phyloP scores from a whole-genome alignment of 2,329 filamentous ascomycete species.

The Fusarium sp. region DNA sequence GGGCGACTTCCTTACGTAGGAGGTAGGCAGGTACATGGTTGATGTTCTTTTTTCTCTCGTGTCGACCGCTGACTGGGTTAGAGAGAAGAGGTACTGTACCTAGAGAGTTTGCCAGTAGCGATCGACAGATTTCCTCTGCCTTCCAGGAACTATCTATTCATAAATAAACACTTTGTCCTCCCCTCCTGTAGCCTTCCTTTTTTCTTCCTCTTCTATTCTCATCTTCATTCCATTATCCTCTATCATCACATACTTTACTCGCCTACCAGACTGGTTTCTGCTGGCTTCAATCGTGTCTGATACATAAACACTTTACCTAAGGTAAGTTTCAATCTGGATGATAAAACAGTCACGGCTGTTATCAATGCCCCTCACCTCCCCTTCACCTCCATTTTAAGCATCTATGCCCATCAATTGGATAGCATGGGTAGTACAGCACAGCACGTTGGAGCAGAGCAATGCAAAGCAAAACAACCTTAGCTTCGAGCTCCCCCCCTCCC shows the following conservation, averaged over 20 bases:
- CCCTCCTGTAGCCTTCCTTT: conserved; percentile 15
- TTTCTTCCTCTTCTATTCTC: conserved; percentile 10
- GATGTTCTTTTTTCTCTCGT: conserved; percentile 26
- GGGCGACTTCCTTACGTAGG: conserved; percentile 21
- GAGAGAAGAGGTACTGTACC: not conserved
- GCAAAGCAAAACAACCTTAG: not conserved
- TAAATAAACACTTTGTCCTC: conserved; percentile 38
- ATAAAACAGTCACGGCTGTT: conserved; percentile 25
- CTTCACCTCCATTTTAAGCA: not conserved
- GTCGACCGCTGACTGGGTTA: conserved; percentile 34
- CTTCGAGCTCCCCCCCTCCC: not conserved
- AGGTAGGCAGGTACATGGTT: not conserved
- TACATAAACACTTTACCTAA: conserved; percentile 32
- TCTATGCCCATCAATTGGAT: not conserved
- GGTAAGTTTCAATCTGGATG: conserved; percentile 32
- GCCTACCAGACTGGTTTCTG: conserved; percentile 30
- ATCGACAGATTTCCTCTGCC: conserved; percentile 28
- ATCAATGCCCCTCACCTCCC: conserved; percentile 25
- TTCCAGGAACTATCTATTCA: conserved; percentile 19
- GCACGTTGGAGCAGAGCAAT: not conserved
- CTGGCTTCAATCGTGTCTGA: conserved; percentile 23
- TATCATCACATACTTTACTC: conserved; percentile 1
- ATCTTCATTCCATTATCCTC: conserved; percentile 20
- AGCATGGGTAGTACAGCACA: not conserved
- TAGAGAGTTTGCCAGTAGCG: conserved; percentile 13